A percentile compares a stretch with the other conserved stretches of the same genome.
Conservation (phyloP, 2,329 filamentous ascomycete genomes). For the Colletotrichum ledebouriae region DNA sequence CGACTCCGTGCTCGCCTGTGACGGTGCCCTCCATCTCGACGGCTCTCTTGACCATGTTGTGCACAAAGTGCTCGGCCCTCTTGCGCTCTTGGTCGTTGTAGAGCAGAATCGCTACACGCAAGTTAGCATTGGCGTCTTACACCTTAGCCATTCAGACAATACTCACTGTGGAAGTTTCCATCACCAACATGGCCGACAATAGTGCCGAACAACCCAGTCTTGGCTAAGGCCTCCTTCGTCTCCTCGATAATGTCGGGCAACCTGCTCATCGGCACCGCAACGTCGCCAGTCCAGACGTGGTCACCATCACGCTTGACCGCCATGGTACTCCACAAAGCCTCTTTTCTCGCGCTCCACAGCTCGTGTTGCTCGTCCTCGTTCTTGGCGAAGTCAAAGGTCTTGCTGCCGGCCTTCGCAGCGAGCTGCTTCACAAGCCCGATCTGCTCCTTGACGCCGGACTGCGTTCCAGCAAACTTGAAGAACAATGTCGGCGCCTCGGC, state of each 20-base stretch:
- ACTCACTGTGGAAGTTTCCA: slow-evolving; percentile 79
- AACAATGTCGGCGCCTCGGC: slow-evolving; percentile 81
- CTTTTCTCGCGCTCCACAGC: slow-evolving; percentile 87
- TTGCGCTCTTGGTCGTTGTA: slow-evolving; percentile 76
- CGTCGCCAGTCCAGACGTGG: slow-evolving; percentile 87
- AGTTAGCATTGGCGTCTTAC: slow-evolving; percentile 43
- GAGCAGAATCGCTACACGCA: slow-evolving; percentile 62
- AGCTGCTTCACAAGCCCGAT: slow-evolving; percentile 75
- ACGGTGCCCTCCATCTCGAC: slow-evolving; percentile 89
- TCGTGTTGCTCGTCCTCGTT: slow-evolving; percentile 78
- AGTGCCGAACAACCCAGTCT: slow-evolving; percentile 59
- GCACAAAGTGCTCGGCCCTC: slow-evolving; percentile 78
- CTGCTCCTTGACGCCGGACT: slow-evolving; percentile 81
- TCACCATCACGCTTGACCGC: slow-evolving; percentile 75
- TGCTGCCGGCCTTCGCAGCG: slow-evolving; percentile 71
- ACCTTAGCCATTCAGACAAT: neutral
- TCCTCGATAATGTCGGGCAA: slow-evolving; percentile 83
- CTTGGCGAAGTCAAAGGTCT: slow-evolving; percentile 83
- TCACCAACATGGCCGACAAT: slow-evolving; percentile 82
- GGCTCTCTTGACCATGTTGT: slow-evolving; percentile 87
- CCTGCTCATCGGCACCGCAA: slow-evolving; percentile 83
- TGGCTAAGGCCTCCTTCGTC: slow-evolving; percentile 65
- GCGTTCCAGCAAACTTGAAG: slow-evolving; percentile 86
- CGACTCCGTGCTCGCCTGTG: slow-evolving; percentile 87
- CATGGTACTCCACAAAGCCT: slow-evolving; percentile 86